phyloP scores from a whole-genome alignment of 495 filamentous ascomycete species.

The Ramalina intermedia region DNA sequence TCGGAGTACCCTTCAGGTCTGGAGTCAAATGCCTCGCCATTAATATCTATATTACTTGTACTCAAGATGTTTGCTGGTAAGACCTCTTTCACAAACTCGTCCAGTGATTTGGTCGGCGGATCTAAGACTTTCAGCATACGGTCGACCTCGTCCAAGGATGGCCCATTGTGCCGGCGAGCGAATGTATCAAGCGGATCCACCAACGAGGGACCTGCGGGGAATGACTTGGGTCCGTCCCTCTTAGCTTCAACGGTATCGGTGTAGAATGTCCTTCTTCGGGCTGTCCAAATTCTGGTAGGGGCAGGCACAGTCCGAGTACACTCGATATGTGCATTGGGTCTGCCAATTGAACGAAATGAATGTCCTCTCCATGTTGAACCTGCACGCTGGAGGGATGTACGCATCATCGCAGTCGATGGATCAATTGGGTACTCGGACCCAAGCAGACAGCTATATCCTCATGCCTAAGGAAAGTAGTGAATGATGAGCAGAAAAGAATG shows the following conservation, averaged over 20 bases:
- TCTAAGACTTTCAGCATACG: conserved; percentile 74
- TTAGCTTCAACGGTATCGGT: not conserved
- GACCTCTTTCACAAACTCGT: conserved; percentile 83
- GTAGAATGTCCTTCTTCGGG: conserved; percentile 1
- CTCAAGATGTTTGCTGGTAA: conserved; percentile 76
- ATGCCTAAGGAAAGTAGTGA: no score
- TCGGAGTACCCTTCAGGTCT: conserved; percentile 49
- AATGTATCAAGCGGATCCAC: conserved; percentile 49
- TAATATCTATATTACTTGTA: conserved; percentile 40
- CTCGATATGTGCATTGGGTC: no score
- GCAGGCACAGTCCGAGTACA: not conserved
- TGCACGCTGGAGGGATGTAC: no score
- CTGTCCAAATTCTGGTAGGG: no score
- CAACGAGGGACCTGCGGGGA: not conserved
- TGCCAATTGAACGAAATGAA: no score
- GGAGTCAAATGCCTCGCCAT: conserved; percentile 19
- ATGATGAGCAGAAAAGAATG: no score
- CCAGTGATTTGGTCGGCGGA: conserved; percentile 57
- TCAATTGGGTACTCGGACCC: no score
- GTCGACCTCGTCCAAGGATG: conserved; percentile 52
- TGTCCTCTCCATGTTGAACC: no score
- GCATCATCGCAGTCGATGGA: no score
- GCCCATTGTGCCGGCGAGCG: conserved; percentile 82
- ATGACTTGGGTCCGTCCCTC: not conserved
- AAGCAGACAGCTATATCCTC: no score